phyloP scores from a whole-genome alignment of 441 rosid genomes.

The Aleurites moluccanus region DNA sequence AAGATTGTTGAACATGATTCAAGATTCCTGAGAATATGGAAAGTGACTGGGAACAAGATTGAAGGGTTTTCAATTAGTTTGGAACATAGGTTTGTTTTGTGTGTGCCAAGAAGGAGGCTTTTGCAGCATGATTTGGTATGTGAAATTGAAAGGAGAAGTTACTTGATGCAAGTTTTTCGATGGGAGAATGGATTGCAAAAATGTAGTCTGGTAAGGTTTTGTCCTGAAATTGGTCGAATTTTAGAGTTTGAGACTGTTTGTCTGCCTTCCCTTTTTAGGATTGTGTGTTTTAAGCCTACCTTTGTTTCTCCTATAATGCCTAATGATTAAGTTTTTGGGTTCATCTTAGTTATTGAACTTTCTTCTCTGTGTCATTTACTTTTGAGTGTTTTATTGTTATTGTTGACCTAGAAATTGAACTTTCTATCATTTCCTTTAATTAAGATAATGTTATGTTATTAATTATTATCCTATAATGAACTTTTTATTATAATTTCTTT shows the following conservation, averaged over 20 bases:
- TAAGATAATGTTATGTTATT: too few relatives aligned
- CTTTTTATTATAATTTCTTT: too few relatives aligned
- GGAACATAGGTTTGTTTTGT: neutral
- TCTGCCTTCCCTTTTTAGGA: constrained; percentile 15
- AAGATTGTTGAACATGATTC: constrained; percentile 17
- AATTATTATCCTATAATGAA: too few relatives aligned
- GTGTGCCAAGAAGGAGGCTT: constrained; percentile 2
- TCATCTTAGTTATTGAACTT: neutral
- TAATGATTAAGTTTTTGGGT: neutral
- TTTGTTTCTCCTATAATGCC: neutral
- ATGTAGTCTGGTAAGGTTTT: neutral
- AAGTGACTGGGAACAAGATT: constrained; percentile 7
- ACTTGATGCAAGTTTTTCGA: constrained; percentile 14
- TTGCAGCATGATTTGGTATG: constrained; percentile 1
- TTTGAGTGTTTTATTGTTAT: too few relatives aligned
- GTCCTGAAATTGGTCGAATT: neutral
- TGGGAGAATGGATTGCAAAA: neutral
- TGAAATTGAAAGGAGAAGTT: neutral
- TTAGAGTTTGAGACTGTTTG: neutral
- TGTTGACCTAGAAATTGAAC: too few relatives aligned
- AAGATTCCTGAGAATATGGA: constrained; percentile 19
- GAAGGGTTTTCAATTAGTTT: constrained; percentile 4
- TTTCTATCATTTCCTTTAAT: too few relatives aligned
- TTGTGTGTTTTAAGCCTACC: constrained; percentile 6
- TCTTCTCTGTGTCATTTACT: neutral